A percentile compares a stretch with the other conserved stretches of the same genome.
phyloP scores from a whole-genome alignment of 129 eudicot genomes.

The Helichrysum umbraculigerum region DNA sequence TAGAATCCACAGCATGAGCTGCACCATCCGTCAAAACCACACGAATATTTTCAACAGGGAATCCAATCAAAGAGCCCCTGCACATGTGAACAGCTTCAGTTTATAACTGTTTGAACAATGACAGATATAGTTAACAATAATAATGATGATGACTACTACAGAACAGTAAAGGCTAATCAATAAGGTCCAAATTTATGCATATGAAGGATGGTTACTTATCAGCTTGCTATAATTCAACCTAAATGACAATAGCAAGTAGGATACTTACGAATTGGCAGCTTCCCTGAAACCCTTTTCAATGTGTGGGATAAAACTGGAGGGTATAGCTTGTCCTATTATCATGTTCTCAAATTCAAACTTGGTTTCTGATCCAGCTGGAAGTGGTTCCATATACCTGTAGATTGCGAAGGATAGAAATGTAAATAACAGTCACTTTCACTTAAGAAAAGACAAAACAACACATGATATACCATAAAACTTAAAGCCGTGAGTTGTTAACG shows the following conservation, averaged over 20 bases:
- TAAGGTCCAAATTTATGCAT: background rate
- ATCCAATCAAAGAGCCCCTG: constrained; percentile 97
- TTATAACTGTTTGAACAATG: background rate
- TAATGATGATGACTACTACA: background rate
- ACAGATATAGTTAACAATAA: background rate
- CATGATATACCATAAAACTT: background rate
- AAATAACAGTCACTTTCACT: background rate
- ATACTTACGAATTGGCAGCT: constrained; percentile 95
- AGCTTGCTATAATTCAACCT: background rate
- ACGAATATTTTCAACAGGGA: constrained; percentile 87
- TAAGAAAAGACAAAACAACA: background rate
- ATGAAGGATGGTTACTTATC: background rate
- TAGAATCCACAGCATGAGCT: constrained; percentile 96
- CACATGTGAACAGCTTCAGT: constrained; percentile 27
- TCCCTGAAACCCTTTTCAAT: constrained; percentile 97
- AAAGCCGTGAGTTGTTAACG: background rate
- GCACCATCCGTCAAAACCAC: constrained; percentile 86
- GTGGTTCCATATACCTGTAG: constrained; percentile 84
- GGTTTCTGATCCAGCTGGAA: constrained; percentile 68
- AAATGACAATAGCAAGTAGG: background rate
- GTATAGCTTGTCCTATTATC: constrained; percentile 91
- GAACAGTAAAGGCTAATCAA: background rate
- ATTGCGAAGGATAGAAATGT: background rate
- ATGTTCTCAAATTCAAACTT: constrained; percentile 92
- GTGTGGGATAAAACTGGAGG: constrained; percentile 83